These are phyloP conservation scores for Tuber borchii DNA, from an alignment of 495 filamentous ascomycete genomes.

Conservation along the genomic window DNA sequence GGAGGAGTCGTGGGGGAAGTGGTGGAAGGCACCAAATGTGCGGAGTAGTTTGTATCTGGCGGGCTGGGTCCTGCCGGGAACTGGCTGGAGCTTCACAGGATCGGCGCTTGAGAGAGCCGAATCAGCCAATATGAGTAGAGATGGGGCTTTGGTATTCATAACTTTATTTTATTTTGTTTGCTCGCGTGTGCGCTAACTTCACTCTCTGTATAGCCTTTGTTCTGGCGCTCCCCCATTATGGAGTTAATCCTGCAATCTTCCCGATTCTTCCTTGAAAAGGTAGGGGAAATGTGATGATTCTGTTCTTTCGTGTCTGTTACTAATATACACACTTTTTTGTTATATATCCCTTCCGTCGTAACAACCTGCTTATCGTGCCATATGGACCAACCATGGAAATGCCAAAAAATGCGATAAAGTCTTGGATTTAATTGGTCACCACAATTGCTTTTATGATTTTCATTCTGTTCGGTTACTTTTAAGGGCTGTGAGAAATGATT, in stretches of 20 bases:
- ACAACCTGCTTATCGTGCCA: no score
- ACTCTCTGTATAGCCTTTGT: conserved; percentile 29
- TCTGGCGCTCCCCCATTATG: conserved; percentile 42
- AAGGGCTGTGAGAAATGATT: no score
- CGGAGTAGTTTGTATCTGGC: conserved; percentile 26
- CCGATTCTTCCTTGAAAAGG: conserved; percentile 40
- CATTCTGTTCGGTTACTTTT: no score
- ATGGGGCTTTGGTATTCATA: conserved; percentile 35
- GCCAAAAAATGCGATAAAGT: no score
- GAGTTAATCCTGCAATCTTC: conserved; percentile 39
- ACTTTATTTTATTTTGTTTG: conserved; percentile 9
- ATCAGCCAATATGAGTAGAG: conserved; percentile 15
- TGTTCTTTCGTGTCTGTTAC: neutral
- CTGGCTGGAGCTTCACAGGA: conserved; percentile 31
- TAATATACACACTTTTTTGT: conserved; percentile 7
- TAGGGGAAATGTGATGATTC: neutral
- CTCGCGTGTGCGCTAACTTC: neutral
- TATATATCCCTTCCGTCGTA: no score
- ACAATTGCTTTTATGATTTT: no score
- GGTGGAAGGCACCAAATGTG: conserved; percentile 36
- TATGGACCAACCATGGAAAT: no score
- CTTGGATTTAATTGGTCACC: no score
- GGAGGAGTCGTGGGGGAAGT: conserved; percentile 28
- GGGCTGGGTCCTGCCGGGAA: conserved; percentile 26
- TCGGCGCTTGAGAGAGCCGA: conserved; percentile 26